Conservation (phyloP, 768 basidiomycete species). For the Tricholoma saponaceum region DNA sequence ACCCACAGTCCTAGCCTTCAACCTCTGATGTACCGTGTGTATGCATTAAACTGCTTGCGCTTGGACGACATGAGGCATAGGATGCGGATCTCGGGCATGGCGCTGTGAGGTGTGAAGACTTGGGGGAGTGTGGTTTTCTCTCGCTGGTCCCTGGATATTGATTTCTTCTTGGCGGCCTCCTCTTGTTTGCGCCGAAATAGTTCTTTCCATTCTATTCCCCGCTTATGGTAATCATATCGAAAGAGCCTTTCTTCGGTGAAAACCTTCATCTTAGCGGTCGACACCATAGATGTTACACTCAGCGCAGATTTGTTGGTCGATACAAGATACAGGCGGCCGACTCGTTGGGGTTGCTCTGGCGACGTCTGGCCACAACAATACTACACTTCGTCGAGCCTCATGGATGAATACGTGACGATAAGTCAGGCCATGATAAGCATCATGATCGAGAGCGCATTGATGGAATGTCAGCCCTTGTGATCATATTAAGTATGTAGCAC, state of each 20-base stretch:
- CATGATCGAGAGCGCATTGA: no score
- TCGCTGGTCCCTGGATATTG: slow-evolving; percentile 15
- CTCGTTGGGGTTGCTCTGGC: slow-evolving; percentile 18
- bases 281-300: slow-evolving; percentile 19
- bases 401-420: no score
- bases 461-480: no score
- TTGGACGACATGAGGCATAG: slow-evolving; percentile 87
- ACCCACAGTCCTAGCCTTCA: slow-evolving; percentile 82
- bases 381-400: slow-evolving; percentile 18
- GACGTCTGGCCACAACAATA: no score
- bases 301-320: slow-evolving; percentile 19
- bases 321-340: slow-evolving; percentile 27
- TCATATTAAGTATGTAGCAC: no score
- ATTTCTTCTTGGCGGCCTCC: not conserved
- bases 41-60: slow-evolving; percentile 79
- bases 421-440: no score
- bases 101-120: slow-evolving; percentile 42
- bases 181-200: not conserved
- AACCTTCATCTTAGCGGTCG: slow-evolving; percentile 24
- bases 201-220: not conserved
- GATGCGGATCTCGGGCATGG: slow-evolving; percentile 80
- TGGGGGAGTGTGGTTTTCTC: slow-evolving; percentile 16
- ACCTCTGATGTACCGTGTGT: slow-evolving; percentile 88
- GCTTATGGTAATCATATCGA: slow-evolving; percentile 39
- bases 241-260: slow-evolving; percentile 32